Conservation (phyloP, 73 alveolate species). For the Paramecium bursaria region DNA sequence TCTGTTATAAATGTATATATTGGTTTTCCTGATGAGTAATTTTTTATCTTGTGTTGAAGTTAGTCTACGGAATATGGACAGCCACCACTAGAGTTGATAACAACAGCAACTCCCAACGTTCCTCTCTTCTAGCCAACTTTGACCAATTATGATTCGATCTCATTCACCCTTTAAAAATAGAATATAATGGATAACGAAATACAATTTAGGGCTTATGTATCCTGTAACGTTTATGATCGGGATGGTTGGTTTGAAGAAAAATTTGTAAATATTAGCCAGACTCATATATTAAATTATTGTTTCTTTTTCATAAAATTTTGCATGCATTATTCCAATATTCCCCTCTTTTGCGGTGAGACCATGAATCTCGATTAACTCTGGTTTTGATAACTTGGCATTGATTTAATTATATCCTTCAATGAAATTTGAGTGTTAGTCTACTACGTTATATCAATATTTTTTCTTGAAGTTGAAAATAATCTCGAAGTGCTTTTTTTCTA, state of each 20-base stretch:
- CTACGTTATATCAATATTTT: no score
- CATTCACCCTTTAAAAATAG: neutral
- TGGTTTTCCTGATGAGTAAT: neutral
- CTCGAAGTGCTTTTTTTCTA: no score
- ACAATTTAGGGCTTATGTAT: neutral
- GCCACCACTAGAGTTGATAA: slow-evolving; percentile 48
- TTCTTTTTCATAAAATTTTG: neutral
- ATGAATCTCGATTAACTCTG: neutral
- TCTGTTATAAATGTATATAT: slow-evolving; percentile 51
- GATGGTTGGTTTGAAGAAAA: neutral
- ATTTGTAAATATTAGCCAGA: no score
- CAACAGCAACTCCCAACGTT: slow-evolving; percentile 12
- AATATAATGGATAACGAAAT: no score
- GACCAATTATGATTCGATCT: neutral
- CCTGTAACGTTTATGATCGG: neutral
- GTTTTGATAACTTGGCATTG: neutral
- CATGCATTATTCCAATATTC: neutral
- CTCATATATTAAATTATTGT: neutral
- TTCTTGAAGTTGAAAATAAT: neutral
- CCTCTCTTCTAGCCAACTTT: neutral
- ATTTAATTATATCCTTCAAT: neutral
- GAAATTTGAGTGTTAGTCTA: neutral
- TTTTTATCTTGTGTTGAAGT: neutral
- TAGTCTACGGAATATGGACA: slow-evolving; percentile 46
- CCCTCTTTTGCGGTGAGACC: neutral